Conservation (phyloP, 768 basidiomycete genomes). For the Lactifluus volemus region DNA sequence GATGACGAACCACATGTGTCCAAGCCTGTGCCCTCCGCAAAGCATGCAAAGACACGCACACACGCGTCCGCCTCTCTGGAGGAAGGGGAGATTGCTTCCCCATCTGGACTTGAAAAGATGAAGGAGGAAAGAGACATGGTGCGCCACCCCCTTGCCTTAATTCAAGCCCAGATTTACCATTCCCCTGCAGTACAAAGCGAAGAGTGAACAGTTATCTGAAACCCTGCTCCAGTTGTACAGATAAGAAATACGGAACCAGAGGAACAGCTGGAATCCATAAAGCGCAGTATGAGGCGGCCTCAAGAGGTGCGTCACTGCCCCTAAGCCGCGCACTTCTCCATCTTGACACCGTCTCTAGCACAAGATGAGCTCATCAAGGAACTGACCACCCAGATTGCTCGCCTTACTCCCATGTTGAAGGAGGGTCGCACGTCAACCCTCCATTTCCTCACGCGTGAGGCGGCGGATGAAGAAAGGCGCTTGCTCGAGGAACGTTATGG, state of each 20-base stretch:
- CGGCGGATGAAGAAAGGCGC: conserved; percentile 60
- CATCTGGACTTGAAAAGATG: conserved; percentile 17
- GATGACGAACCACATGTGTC: conserved; percentile 15
- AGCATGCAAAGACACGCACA: background rate
- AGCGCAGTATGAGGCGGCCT: conserved; percentile 41
- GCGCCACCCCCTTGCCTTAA: background rate
- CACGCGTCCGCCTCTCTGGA: background rate
- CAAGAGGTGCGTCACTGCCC: conserved; percentile 37
- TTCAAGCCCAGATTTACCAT: background rate
- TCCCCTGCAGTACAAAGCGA: conserved; percentile 9
- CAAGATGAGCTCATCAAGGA: conserved; percentile 48
- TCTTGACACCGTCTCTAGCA: conserved; percentile 31
- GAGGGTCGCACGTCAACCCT: conserved; percentile 43
- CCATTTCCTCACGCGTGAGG: conserved; percentile 65
- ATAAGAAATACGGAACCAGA: conserved; percentile 62
- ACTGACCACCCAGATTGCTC: conserved; percentile 45
- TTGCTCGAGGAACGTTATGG: conserved; percentile 39
- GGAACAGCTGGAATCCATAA: conserved; percentile 39
- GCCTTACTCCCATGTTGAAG: conserved; percentile 44
- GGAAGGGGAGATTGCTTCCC: background rate
- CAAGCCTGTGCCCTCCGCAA: conserved; percentile 12
- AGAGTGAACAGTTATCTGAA: conserved; percentile 32
- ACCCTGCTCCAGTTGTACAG: conserved; percentile 52
- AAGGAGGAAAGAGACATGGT: conserved; percentile 25
- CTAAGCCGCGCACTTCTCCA: background rate